Conservation (phyloP, 345 rosid species). For the Geranium rotundifolium region DNA sequence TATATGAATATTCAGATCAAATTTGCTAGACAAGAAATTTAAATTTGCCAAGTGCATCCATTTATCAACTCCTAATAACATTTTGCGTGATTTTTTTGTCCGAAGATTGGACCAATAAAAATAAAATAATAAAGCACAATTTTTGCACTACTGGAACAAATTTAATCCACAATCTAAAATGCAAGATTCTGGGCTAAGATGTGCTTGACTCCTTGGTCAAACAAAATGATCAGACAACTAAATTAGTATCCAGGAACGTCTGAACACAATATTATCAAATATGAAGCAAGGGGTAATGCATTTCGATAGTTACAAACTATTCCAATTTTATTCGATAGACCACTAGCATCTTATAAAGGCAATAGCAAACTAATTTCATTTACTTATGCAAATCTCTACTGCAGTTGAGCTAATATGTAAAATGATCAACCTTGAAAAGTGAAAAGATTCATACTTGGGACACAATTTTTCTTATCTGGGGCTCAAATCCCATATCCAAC, state of each 20-base stretch:
- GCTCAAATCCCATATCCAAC: conserved; percentile 99
- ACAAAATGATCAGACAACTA: background rate
- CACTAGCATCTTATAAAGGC: background rate
- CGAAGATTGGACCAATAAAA: background rate
- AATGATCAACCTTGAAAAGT: background rate
- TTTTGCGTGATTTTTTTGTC: background rate
- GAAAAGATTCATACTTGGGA: conserved; percentile 44
- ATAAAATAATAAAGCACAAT: background rate
- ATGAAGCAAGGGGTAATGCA: background rate
- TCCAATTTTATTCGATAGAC: background rate
- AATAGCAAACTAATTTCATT: too few species aligned
- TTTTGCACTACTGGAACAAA: too few species aligned
- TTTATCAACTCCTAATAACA: background rate
- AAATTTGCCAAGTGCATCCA: too few species aligned
- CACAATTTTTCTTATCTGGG: conserved; percentile 84
- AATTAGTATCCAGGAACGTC: background rate
- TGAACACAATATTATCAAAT: background rate
- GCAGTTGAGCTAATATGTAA: background rate
- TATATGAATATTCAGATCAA: background rate
- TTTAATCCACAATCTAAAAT: background rate
- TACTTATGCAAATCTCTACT: background rate
- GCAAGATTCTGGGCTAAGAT: background rate
- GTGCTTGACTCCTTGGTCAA: background rate
- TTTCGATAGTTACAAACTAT: background rate
- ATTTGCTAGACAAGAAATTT: too few species aligned